Base-by-base conservation (phyloP, 1,284 basidiomycete species). In the Papiliotrema flavescens region DNA sequence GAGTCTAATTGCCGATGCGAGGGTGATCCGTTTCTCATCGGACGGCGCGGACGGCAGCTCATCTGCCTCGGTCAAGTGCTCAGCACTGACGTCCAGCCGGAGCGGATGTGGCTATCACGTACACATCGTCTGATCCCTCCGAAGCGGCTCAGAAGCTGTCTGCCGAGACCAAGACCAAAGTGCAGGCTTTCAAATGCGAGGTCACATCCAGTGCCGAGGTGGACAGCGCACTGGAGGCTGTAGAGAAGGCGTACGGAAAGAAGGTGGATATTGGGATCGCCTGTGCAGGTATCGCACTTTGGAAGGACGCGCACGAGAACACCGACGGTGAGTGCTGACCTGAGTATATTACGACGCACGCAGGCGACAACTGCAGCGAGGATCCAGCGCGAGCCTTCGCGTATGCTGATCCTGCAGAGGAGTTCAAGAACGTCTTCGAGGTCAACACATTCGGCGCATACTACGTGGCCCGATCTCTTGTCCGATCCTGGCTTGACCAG, bases 371-470 rank as follows among this genome's bases (percentile, higher is more conserved):
- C n/a, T n/a, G n/a, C n/a, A n/a, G n/a, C 28, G 28, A 32, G 11
- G 6, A 32, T 11, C 11, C 11, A 11, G 28, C 28, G 6, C 5
- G 28, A 32, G 5, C 28, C 5, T 32, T 32, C 28, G 28, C 28
- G 6, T 32, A 32, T 32, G 22, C 34, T 14, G 24, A 32, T 39
- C n/a, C 28, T 6, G 5, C 45, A 73, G 75, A 59, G 51, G 67
- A 76, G 43, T 59, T 76, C 55, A 42, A 61, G 28, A 55, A 51
- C 24, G 53, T 73, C 52, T 68, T 76, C 45, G 56, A 64, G 13
- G 65, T 69, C 56, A 78, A 78, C 64, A 64, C 69, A 15, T 72
- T 67, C 54, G 70, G 64, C 6, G 66, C 73, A 0, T 65, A 63
- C 60, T 76, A 74, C 60, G 56, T 75, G 17, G 60, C 73, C 13